These are phyloP conservation scores for Dendrostoma leiphaemia DNA, from an alignment of 2,329 filamentous ascomycete species.

Conservation along the genomic window DNA sequence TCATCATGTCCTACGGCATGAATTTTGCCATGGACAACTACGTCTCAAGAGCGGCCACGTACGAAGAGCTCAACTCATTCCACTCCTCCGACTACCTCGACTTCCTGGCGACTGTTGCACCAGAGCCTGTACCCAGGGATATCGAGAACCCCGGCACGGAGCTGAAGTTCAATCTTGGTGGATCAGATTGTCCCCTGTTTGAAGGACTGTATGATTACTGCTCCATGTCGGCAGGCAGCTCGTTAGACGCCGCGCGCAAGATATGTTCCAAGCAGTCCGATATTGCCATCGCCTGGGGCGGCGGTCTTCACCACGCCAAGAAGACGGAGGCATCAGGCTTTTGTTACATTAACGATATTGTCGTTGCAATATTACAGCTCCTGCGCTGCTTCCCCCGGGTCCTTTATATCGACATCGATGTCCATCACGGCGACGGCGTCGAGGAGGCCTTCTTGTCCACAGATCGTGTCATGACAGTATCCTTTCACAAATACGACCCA, in stretches of 20 bases:
- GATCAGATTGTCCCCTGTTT: conserved; percentile 94
- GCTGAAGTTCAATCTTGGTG: conserved; percentile 78
- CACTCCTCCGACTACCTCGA: conserved; percentile 89
- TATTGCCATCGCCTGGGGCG: conserved; percentile 97
- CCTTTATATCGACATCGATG: conserved; percentile 91
- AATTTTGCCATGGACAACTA: conserved; percentile 97
- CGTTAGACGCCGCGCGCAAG: conserved; percentile 86
- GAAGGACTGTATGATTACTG: conserved; percentile 95
- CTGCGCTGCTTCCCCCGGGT: conserved; percentile 80
- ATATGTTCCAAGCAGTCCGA: conserved; percentile 84
- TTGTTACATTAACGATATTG: conserved; percentile 99
- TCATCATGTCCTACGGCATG: conserved; percentile 93
- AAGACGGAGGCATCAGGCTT: conserved; percentile 92
- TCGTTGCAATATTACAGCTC: conserved; percentile 86
- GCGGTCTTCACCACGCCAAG: conserved; percentile 94
- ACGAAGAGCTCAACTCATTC: conserved; percentile 83
- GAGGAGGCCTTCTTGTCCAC: conserved; percentile 90
- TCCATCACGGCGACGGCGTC: conserved; percentile 88
- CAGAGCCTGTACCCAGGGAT: conserved; percentile 62
- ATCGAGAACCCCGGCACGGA: conserved; percentile 63
- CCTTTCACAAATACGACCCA: conserved; percentile 82
- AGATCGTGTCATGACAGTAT: conserved; percentile 68
- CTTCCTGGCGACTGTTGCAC: conserved; percentile 73
- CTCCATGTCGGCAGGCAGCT: conserved; percentile 87
- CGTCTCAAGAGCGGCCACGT: conserved; percentile 77